These are phyloP conservation scores for Phyllostachys edulis DNA, from an alignment of 176 grass and related monocot species.

Conservation along the genomic window DNA sequence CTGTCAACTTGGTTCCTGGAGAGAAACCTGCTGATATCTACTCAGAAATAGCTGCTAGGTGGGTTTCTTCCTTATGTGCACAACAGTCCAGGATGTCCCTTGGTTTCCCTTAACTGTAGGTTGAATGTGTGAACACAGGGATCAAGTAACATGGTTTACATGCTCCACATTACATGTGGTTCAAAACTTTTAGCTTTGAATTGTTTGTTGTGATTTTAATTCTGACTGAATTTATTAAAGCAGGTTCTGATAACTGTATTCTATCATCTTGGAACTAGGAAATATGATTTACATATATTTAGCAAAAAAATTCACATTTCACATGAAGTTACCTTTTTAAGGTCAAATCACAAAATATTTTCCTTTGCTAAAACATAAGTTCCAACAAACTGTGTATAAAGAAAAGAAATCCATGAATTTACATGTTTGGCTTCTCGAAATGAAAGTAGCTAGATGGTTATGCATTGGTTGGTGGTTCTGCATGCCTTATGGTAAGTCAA, in stretches of 20 bases:
- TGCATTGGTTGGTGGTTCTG: not conserved
- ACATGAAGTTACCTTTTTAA: constrained; percentile 5
- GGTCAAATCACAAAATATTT: not conserved
- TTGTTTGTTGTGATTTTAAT: not conserved
- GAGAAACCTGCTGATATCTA: constrained; percentile 94
- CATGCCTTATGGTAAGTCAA: not conserved
- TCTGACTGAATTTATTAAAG: constrained; percentile 12
- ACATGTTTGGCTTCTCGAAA: constrained; percentile 9
- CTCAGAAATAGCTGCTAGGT: constrained; percentile 93
- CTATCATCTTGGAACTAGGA: not conserved
- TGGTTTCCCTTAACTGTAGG: not conserved
- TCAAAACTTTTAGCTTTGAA: not conserved
- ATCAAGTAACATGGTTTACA: not conserved
- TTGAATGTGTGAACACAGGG: not conserved
- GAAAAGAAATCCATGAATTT: not conserved
- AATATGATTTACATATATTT: not conserved
- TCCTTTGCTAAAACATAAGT: not conserved
- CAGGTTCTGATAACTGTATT: not conserved
- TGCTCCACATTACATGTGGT: not conserved
- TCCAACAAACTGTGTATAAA: not conserved
- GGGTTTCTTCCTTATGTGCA: constrained; percentile 14
- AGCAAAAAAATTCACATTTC: not conserved
- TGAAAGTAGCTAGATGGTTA: not conserved
- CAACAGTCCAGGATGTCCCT: not conserved
- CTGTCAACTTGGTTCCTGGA: constrained; percentile 90